These are phyloP conservation scores for Phytophthora syringae DNA, from an alignment of 352 stramenopile species.

Conservation along the genomic window DNA sequence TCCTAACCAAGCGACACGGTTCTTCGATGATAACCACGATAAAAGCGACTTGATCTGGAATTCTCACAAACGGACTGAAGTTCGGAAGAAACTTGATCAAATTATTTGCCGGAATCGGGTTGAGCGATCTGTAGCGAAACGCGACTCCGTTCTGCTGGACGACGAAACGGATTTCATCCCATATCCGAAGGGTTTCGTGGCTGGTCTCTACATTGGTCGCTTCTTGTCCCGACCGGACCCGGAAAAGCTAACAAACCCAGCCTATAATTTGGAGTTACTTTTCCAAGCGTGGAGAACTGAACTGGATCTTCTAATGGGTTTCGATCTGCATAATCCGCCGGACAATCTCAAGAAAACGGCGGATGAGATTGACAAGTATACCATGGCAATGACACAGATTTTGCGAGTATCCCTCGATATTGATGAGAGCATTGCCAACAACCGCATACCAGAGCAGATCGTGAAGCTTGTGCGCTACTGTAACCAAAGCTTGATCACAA, in stretches of 20 bases:
- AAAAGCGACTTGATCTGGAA: slow-evolving; percentile 89
- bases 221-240: slow-evolving; percentile 78
- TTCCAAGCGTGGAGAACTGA: slow-evolving; percentile 78
- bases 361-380: slow-evolving; percentile 73
- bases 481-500: slow-evolving; percentile 73
- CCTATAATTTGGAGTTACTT: slow-evolving; percentile 80
- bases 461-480: slow-evolving; percentile 78
- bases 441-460: slow-evolving; percentile 73
- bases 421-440: slow-evolving; percentile 74
- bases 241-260: slow-evolving; percentile 75
- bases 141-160: slow-evolving; percentile 78
- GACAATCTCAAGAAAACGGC: slow-evolving; percentile 55
- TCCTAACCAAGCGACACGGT: slow-evolving; percentile 68
- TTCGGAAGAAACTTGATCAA: slow-evolving; percentile 77
- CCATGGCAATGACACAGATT: slow-evolving; percentile 75
- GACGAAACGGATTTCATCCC: slow-evolving; percentile 68
- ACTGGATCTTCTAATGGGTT: slow-evolving; percentile 58
- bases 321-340: slow-evolving; percentile 66
- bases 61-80: slow-evolving; percentile 73
- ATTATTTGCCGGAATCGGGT: slow-evolving; percentile 82
- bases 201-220: slow-evolving; percentile 74
- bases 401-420: slow-evolving; percentile 67
- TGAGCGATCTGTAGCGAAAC: slow-evolving; percentile 76
- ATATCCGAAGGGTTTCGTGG: slow-evolving; percentile 72
- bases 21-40: slow-evolving; percentile 87